Evolutionary conservation across 768 basidiomycete genomes (phyloP).

Genomic region (Leccinum broughii): DNA sequence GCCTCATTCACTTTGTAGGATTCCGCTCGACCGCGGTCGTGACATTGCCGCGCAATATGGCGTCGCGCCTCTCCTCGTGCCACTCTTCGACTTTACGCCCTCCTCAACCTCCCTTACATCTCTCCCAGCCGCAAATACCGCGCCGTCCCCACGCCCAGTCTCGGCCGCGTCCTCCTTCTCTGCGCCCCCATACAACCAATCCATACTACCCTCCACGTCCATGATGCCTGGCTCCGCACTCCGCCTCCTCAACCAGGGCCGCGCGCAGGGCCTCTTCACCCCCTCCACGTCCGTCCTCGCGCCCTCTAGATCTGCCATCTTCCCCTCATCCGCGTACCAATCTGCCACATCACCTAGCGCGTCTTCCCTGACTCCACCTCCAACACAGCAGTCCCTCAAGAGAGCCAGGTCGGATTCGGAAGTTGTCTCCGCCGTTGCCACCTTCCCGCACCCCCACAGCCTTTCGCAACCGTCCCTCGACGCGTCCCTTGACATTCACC

Average conservation of each 20-base stretch:
- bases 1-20: constrained; percentile 53
- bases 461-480: constrained; percentile 32
- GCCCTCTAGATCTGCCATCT: constrained; percentile 45
- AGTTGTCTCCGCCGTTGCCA: constrained; percentile 31
- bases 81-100: constrained; percentile 92
- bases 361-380: constrained; percentile 55
- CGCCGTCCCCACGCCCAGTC: constrained; percentile 59
- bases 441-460: constrained; percentile 13
- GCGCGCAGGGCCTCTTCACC: constrained; percentile 83
- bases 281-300: constrained; percentile 71
- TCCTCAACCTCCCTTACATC: constrained; percentile 67
- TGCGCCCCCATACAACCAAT: constrained; percentile 51
- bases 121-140: constrained; percentile 53
- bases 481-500: constrained; percentile 45
- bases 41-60: constrained; percentile 93
- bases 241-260: constrained; percentile 79
- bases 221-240: constrained; percentile 88
- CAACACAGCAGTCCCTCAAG: constrained; percentile 49
- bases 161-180: constrained; percentile 72
- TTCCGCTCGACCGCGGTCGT: constrained; percentile 91
- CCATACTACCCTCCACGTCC: constrained; percentile 70
- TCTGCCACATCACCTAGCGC: constrained; percentile 49
- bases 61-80: constrained; percentile 82
- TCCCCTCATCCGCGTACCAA: constrained; percentile 55
- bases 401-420: constrained; percentile 70